These are phyloP conservation scores for Adansonia madagascariensis DNA, from an alignment of 441 rosid genomes.

Conservation along the genomic window DNA sequence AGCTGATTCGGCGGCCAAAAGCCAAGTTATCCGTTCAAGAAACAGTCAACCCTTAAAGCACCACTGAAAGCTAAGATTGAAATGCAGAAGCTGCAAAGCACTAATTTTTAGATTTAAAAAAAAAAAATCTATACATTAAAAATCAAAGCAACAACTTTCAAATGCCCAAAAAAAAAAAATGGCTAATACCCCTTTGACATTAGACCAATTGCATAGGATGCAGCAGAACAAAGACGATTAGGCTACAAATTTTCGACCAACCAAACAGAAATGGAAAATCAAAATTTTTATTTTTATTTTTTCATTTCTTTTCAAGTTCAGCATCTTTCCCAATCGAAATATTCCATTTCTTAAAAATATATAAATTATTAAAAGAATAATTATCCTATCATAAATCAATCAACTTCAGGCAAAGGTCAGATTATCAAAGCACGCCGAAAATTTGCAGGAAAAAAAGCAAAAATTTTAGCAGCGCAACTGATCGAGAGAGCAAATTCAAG, in stretches of 20 bases:
- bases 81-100: conserved; percentile 7
- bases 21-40: conserved; percentile 6
- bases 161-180: background rate
- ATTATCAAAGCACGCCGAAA: background rate
- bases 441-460: conserved; percentile 13
- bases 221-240: background rate
- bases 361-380: background rate
- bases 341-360: background rate
- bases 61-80: background rate
- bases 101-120: background rate
- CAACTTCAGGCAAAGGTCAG: conserved; percentile 30
- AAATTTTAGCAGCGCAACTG: conserved; percentile 3
- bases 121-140: background rate
- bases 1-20: background rate
- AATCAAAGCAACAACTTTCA: background rate
- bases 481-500: conserved; percentile 18
- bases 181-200: background rate
- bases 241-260: background rate
- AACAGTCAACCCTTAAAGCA: background rate
- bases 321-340: conserved; percentile 5
- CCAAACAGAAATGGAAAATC: background rate
- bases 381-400: background rate
- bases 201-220: background rate
- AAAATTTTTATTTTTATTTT: background rate
- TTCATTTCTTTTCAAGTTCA: background rate